Evolutionary conservation across 1,139 yeast species (phyloP).

Genomic region (Oligophagozyma castellii): DNA sequence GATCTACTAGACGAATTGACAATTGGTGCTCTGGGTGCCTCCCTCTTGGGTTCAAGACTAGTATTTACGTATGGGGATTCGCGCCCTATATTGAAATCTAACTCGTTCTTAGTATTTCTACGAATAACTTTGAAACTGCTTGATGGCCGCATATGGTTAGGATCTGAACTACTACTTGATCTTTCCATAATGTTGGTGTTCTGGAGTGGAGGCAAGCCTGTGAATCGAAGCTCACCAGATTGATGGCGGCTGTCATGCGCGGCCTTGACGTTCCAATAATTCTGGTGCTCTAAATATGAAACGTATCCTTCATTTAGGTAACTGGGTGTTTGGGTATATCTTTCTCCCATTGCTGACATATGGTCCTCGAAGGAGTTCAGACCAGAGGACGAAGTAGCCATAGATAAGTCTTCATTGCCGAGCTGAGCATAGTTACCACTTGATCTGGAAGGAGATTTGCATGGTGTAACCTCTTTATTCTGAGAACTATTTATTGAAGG

Average conservation of each 20-base stretch:
- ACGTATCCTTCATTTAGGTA: conserved; percentile 17
- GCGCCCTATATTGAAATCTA: conserved; percentile 70
- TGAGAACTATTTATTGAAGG: too few species aligned
- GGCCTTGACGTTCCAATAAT: conserved; percentile 55
- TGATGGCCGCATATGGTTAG: conserved; percentile 6
- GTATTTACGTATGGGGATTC: conserved; percentile 50
- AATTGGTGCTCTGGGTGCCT: conserved; percentile 56
- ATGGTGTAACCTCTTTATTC: too few species aligned
- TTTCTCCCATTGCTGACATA: conserved; percentile 12
- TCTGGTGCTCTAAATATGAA: conserved; percentile 28
- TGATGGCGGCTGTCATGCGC: conserved; percentile 1
- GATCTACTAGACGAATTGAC: conserved; percentile 15
- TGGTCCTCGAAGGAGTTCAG: conserved; percentile 21
- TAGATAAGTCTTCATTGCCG: conserved; percentile 20
- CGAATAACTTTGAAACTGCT: conserved; percentile 51
- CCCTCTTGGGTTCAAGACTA: conserved; percentile 46
- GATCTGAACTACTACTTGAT: too few species aligned
- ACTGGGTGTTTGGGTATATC: conserved; percentile 24
- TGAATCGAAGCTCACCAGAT: conserved; percentile 1
- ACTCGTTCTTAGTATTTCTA: conserved; percentile 48
- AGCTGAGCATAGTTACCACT: conserved; percentile 13
- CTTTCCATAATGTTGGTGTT: too few species aligned
- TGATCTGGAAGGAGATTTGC: conserved; percentile 18
- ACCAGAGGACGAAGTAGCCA: conserved; percentile 21
- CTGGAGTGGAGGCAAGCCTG: conserved; percentile 1